phyloP scores from a whole-genome alignment of 352 stramenopile genomes.

The Phytophthora rubi region DNA sequence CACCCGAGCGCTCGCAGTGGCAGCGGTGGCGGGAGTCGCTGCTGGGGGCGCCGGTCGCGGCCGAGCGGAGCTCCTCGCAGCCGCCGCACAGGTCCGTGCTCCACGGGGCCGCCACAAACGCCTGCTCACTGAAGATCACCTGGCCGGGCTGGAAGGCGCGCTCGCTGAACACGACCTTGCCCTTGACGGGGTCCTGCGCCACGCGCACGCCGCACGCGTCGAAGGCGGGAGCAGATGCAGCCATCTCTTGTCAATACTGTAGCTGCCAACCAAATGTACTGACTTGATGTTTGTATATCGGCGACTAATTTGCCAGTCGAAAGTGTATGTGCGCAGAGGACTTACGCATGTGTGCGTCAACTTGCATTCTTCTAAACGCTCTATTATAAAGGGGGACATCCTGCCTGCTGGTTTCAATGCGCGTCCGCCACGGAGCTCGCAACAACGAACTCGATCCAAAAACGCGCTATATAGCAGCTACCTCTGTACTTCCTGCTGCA shows the following conservation, averaged over 20 bases:
- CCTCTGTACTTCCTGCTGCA: constrained; percentile 31
- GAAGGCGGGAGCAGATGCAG: constrained; percentile 54
- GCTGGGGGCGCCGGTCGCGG: constrained; percentile 24
- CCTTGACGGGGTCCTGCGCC: constrained; percentile 54
- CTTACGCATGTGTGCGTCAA: constrained; percentile 27
- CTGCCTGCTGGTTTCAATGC: constrained; percentile 20
- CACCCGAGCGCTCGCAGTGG: constrained; percentile 40
- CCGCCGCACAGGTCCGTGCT: constrained; percentile 64
- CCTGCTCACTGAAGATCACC: constrained; percentile 79
- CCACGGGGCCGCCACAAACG: constrained; percentile 77
- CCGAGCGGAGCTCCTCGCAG: constrained; percentile 54
- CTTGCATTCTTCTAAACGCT: constrained; percentile 40
- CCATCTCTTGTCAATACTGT: constrained; percentile 26
- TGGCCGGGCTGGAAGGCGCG: constrained; percentile 61
- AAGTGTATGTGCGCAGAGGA: not conserved
- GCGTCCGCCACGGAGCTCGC: constrained; percentile 6
- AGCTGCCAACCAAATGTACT: constrained; percentile 19
- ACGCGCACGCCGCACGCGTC: constrained; percentile 62
- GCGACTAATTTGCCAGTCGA: constrained; percentile 19
- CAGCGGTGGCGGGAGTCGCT: constrained; percentile 38
- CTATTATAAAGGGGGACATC: constrained; percentile 41
- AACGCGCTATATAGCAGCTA: constrained; percentile 22
- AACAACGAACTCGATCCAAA: constrained; percentile 24
- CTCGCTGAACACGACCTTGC: constrained; percentile 66
- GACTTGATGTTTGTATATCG: constrained; percentile 27